Evolutionary conservation across 441 rosid species (phyloP).

Genomic region (Euphorbia corollata): DNA sequence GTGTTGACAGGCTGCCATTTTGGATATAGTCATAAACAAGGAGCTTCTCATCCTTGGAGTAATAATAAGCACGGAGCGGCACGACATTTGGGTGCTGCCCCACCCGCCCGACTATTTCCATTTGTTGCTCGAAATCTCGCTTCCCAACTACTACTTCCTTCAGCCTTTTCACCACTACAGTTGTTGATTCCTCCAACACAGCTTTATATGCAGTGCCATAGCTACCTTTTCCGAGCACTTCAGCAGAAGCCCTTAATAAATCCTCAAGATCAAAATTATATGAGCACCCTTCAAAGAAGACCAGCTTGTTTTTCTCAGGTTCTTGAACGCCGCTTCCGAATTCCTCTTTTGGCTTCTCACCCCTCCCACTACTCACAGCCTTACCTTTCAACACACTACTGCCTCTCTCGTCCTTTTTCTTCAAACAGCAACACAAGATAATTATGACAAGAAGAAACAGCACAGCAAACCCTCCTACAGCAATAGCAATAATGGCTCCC

Average conservation of each 20-base stretch:
- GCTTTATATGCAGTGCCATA: slow-evolving; percentile 87
- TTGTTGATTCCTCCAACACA: slow-evolving; percentile 66
- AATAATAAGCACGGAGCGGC: slow-evolving; percentile 77
- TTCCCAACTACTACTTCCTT: slow-evolving; percentile 69
- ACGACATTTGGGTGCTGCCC: slow-evolving; percentile 71
- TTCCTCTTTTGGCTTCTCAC: slow-evolving; percentile 76
- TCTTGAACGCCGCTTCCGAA: slow-evolving; percentile 97
- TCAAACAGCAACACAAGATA: slow-evolving; percentile 47
- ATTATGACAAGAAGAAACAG: slow-evolving; percentile 40
- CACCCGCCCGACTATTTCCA: slow-evolving; percentile 68
- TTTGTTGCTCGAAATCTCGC: slow-evolving; percentile 85
- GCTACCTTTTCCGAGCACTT: slow-evolving; percentile 87
- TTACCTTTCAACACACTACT: slow-evolving; percentile 43
- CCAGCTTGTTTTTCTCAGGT: slow-evolving; percentile 61
- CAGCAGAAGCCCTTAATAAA: slow-evolving; percentile 88
- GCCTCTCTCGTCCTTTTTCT: slow-evolving; percentile 33
- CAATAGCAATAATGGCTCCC: slow-evolving; percentile 43
- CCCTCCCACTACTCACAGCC: slow-evolving; percentile 46
- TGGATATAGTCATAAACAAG: slow-evolving; percentile 65
- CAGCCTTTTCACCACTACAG: slow-evolving; percentile 80
- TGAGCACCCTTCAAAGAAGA: slow-evolving; percentile 68
- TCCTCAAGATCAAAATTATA: slow-evolving; percentile 79
- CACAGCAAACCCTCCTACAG: slow-evolving; percentile 39
- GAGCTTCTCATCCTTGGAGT: slow-evolving; percentile 92
- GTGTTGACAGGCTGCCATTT: slow-evolving; percentile 59